phyloP scores from a whole-genome alignment of 192 early-diverging fungal species.

The Coemansia sp. region DNA sequence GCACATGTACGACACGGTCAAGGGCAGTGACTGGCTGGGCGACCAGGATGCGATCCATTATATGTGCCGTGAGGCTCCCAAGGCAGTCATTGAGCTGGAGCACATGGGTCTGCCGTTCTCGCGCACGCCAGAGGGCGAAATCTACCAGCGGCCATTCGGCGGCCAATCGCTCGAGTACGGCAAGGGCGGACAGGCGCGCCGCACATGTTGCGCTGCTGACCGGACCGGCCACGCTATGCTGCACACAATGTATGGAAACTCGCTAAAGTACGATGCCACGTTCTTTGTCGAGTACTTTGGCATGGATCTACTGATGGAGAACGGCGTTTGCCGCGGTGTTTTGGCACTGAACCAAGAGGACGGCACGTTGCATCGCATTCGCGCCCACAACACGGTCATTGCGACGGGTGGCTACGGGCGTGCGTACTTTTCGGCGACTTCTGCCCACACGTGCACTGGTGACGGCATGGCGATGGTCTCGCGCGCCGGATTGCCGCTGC shows the following conservation, averaged over 20 bases:
- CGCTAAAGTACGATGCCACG: slow-evolving; percentile 90
- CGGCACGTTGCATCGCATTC: slow-evolving; percentile 96
- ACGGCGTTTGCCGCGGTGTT: slow-evolving; percentile 94
- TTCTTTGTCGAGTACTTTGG: slow-evolving; percentile 99
- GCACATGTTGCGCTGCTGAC: slow-evolving; percentile 97
- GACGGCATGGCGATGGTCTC: slow-evolving; percentile 99
- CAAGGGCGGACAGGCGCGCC: slow-evolving; percentile 96
- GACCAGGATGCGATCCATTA: slow-evolving; percentile 99
- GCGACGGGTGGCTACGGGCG: slow-evolving; percentile 99
- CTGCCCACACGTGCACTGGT: slow-evolving; percentile 98
- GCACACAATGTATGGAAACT: slow-evolving; percentile 97
- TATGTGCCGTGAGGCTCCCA: slow-evolving; percentile 98
- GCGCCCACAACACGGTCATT: slow-evolving; percentile 94
- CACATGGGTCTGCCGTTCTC: slow-evolving; percentile 99
- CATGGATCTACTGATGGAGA: slow-evolving; percentile 97
- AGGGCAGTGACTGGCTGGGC: slow-evolving; percentile 98
- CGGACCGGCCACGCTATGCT: slow-evolving; percentile 97
- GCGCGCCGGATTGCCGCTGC: slow-evolving; percentile 91
- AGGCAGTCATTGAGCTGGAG: slow-evolving; percentile 95
- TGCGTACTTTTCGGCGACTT: slow-evolving; percentile 97
- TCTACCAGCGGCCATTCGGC: slow-evolving; percentile 99
- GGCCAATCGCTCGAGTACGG: slow-evolving; percentile 95
- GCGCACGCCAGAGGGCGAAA: slow-evolving; percentile 93
- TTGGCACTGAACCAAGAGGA: slow-evolving; percentile 98
- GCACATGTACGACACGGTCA: slow-evolving; percentile 99